Evolutionary conservation across 2,329 filamentous ascomycete genomes (phyloP).

Genomic region (Akanthomyces muscarius): DNA sequence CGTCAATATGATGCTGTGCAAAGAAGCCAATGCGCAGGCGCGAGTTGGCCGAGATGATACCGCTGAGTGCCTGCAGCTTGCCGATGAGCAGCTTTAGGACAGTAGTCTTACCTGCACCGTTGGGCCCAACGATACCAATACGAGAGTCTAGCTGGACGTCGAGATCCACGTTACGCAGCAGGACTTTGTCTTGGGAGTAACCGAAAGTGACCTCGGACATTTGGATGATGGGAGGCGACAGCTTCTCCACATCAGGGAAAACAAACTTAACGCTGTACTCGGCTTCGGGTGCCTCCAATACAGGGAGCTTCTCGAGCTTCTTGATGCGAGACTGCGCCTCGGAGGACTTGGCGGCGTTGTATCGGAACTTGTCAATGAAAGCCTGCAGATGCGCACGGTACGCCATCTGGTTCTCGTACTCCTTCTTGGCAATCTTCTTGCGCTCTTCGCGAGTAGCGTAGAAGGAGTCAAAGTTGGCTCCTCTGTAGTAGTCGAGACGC

Average conservation of each 20-base stretch:
- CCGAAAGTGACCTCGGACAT: conserved; percentile 92
- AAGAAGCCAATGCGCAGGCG: conserved; percentile 93
- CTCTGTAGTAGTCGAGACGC: conserved; percentile 96
- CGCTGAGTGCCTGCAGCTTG: conserved; percentile 69
- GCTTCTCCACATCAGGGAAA: conserved; percentile 95
- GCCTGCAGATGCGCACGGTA: conserved; percentile 89
- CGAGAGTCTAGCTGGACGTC: conserved; percentile 97
- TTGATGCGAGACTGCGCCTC: conserved; percentile 99
- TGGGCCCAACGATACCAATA: conserved; percentile 98
- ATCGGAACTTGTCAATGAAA: conserved; percentile 99
- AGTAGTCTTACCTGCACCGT: conserved; percentile 97
- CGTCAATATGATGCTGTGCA: conserved; percentile 97
- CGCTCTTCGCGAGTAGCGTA: conserved; percentile 97
- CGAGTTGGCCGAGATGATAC: conserved; percentile 83
- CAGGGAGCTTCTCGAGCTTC: conserved; percentile 95
- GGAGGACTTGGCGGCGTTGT: conserved; percentile 97
- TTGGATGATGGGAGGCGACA: conserved; percentile 95
- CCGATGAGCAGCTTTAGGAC: conserved; percentile 97
- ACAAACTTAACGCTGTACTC: conserved; percentile 97
- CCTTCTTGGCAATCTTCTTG: conserved; percentile 90
- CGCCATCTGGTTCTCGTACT: conserved; percentile 98
- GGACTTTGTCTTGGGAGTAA: conserved; percentile 72
- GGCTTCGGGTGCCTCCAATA: conserved; percentile 82
- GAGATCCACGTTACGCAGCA: conserved; percentile 83
- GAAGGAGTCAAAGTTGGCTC: conserved; percentile 95